Evolutionary conservation across 768 basidiomycete species (phyloP), one percentile per base, ranked within the genome.

Genomic region (Kwoniella bestiolae): DNA sequence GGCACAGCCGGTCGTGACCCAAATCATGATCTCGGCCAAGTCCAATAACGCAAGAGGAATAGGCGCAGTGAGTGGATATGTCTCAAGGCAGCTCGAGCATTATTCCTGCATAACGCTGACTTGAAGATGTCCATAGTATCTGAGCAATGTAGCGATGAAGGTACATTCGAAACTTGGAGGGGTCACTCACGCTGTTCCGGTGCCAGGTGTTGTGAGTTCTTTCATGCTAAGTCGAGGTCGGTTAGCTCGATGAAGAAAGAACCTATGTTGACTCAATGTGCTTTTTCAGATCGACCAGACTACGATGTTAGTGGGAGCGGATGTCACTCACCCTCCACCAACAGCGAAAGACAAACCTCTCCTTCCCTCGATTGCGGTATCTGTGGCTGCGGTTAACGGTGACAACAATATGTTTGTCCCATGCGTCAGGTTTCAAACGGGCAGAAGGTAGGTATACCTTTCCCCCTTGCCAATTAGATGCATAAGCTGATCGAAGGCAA

Each of bases 121-220:
- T 35, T 35, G 35, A 14, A 35, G 35, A 35, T 35, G 35, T 35
- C 16, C 35, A 35, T 34, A 52, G 49, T 52, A 51, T 28, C 38
- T 34, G 16, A 41, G 35, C 23, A 52, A 61, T 32, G 29, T 59
- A 26, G n/a, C 76, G n/a, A 80, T 80, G 79, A 80, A 80, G 59
- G 63, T 80, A 47, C 70, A 75, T 63, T 68, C 72, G 52, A 80
- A 80, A 70, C 72, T 80, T 31, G 77, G 79, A 14, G 79, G 79
- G 56, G 66, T 80, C 31, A 80, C 77, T 7, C 77, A 78, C 52
- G 28, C 53, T 23, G 68, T 78, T 11, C 67, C 66, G 8, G 28
- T 69, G 58, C 35, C 34, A 3, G 6, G 6, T 7, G n/a, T n/a
- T n/a, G n/a, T n/a, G n/a, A n/a, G n/a, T n/a, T n/a, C n/a, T n/a